A percentile compares a stretch with the other conserved stretches of the same genome.
Evolutionary conservation across 768 basidiomycete genomes (phyloP).

Genomic region (Agrocybe chaxingu): DNA sequence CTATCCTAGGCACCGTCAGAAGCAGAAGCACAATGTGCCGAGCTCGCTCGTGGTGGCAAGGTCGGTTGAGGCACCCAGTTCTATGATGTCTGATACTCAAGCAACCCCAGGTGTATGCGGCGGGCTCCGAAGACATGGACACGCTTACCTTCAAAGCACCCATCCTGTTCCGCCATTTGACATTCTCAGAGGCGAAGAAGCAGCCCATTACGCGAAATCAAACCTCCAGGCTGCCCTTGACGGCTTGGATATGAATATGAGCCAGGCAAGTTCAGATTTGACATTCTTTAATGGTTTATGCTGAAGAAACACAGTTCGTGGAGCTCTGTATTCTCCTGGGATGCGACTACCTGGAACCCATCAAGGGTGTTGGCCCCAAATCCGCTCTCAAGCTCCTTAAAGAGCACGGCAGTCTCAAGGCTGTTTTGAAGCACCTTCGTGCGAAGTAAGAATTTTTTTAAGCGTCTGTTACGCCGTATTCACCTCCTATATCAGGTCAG

Average conservation of each 20-base stretch:
- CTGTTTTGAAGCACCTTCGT: slow-evolving; percentile 73
- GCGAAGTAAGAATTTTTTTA: slow-evolving; percentile 53
- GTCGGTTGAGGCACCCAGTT: slow-evolving; percentile 30
- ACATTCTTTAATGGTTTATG: neutral
- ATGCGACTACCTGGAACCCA: slow-evolving; percentile 99
- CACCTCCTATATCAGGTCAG: slow-evolving; percentile 30
- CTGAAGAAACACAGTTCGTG: slow-evolving; percentile 66
- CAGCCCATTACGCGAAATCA: slow-evolving; percentile 93
- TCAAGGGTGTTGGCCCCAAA: slow-evolving; percentile 94
- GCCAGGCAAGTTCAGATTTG: slow-evolving; percentile 49
- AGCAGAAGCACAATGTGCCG: slow-evolving; percentile 98
- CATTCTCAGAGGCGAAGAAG: slow-evolving; percentile 97
- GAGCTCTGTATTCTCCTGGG: slow-evolving; percentile 96
- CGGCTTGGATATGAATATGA: slow-evolving; percentile 91
- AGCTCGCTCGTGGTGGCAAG: slow-evolving; percentile 94
- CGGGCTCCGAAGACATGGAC: slow-evolving; percentile 99
- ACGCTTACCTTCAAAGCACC: slow-evolving; percentile 95
- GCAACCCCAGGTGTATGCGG: slow-evolving; percentile 77
- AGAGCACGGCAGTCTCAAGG: slow-evolving; percentile 71
- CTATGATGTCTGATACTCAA: neutral
- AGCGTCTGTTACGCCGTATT: neutral
- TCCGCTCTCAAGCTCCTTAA: slow-evolving; percentile 89
- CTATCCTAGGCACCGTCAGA: slow-evolving; percentile 85
- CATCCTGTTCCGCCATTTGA: slow-evolving; percentile 90
- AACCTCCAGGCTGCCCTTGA: slow-evolving; percentile 77